Conservation (phyloP, 495 filamentous ascomycete genomes). For the Podospora tetraspora region DNA sequence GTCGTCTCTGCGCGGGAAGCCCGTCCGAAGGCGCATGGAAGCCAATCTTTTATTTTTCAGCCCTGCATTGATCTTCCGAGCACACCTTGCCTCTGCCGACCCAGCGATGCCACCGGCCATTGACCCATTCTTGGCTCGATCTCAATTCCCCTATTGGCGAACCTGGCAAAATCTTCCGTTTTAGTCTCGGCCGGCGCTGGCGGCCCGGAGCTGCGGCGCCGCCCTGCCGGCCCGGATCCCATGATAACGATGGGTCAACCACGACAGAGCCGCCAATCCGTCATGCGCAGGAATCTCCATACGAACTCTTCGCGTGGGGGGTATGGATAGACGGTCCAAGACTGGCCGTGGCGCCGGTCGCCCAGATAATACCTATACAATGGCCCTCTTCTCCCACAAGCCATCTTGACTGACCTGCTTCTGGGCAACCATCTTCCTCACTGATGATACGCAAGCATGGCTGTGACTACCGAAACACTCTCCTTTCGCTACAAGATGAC, state of each 20-base stretch:
- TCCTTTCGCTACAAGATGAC: not conserved
- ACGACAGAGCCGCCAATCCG: not conserved
- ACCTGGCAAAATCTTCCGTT: constrained; percentile 20
- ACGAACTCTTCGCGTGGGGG: not conserved
- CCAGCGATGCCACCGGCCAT: not conserved
- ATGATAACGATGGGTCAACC: not conserved
- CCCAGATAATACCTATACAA: not conserved
- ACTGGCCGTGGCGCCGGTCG: not conserved
- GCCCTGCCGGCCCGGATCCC: constrained; percentile 10
- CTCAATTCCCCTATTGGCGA: constrained; percentile 31
- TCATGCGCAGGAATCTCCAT: not conserved
- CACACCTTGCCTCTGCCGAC: not conserved
- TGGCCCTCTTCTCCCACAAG: not conserved
- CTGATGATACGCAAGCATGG: not conserved
- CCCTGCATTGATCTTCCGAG: not conserved
- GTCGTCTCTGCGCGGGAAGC: not conserved
- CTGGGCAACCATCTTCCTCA: not conserved
- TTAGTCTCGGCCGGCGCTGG: constrained; percentile 15
- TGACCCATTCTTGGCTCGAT: constrained; percentile 1
- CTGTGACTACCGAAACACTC: not conserved
- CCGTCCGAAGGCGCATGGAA: not conserved
- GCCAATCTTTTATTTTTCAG: not conserved
- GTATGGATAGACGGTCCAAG: not conserved
- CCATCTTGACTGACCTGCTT: not conserved
- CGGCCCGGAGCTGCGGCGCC: constrained; percentile 24